A percentile compares a stretch with the other conserved stretches of the same genome.
These are phyloP conservation scores for Acanthamoeba polyphaga DNA, from an alignment of 208 protist species.

Conservation along the genomic window DNA sequence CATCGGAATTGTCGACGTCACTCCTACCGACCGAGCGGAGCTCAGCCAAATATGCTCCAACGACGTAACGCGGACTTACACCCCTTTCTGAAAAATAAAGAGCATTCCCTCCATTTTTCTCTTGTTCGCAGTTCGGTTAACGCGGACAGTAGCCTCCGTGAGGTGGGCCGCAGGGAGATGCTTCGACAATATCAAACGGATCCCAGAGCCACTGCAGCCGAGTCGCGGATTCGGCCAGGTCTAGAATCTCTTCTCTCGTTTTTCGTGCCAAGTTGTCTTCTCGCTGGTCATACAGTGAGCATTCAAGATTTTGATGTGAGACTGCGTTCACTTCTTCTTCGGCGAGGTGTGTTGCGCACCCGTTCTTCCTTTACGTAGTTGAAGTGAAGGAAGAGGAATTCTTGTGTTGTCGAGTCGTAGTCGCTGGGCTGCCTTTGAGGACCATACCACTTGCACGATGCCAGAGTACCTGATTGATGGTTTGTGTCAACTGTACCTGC, in stretches of 20 bases:
- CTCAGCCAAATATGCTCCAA: too few species aligned
- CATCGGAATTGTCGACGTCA: too few species aligned
- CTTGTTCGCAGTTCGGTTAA: too few species aligned
- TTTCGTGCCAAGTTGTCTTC: neutral
- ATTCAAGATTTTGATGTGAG: too few species aligned
- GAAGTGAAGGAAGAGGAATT: constrained; percentile 13
- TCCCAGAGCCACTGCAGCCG: neutral
- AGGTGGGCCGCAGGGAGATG: neutral
- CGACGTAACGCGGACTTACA: too few species aligned
- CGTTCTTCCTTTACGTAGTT: neutral
- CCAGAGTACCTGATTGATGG: neutral
- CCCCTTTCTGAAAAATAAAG: too few species aligned
- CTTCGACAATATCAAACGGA: neutral
- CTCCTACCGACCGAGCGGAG: too few species aligned
- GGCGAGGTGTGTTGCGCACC: neutral
- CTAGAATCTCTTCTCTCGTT: neutral
- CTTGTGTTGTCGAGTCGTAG: neutral
- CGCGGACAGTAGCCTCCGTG: neutral
- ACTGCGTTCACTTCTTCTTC: neutral
- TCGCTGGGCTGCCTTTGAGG: neutral
- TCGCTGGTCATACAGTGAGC: neutral
- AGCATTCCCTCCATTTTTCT: too few species aligned
- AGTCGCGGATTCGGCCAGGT: neutral
- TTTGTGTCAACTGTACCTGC: neutral
- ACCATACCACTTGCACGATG: neutral